These are phyloP conservation scores for Sporothrix pallida DNA, from an alignment of 2,329 filamentous ascomycete species.

Conservation along the genomic window DNA sequence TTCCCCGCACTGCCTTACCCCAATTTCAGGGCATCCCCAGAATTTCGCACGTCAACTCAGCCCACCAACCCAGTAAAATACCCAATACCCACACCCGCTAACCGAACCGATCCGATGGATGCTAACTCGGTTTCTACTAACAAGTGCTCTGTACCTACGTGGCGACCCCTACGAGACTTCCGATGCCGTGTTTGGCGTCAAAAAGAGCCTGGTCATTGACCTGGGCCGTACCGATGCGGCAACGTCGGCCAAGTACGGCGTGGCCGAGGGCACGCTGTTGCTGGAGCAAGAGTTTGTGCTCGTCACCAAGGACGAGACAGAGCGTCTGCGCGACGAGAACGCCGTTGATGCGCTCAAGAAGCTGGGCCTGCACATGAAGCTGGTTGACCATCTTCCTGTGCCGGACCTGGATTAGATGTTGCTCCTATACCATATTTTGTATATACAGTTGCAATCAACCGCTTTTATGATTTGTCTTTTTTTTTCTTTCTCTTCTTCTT, in stretches of 20 bases:
- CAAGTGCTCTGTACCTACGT: constrained; percentile 75
- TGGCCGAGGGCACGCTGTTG: constrained; percentile 66
- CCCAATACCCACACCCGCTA: constrained; percentile 5
- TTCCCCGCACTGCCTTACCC: constrained; percentile 16
- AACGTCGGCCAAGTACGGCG: constrained; percentile 65
- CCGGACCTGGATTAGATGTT: constrained; percentile 62
- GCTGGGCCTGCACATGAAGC: constrained; percentile 71
- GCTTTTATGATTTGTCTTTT: neutral
- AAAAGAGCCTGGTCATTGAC: constrained; percentile 77
- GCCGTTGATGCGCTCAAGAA: constrained; percentile 70
- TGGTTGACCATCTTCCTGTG: constrained; percentile 77
- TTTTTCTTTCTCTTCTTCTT: neutral
- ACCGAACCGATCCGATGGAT: constrained; percentile 23
- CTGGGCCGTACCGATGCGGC: constrained; percentile 57
- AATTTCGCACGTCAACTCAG: neutral
- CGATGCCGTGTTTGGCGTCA: constrained; percentile 87
- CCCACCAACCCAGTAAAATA: neutral
- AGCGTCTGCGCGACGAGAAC: constrained; percentile 65
- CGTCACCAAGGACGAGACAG: constrained; percentile 72
- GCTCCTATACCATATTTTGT: neutral
- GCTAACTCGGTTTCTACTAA: too few species aligned
- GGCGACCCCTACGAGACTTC: constrained; percentile 82
- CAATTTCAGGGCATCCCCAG: constrained; percentile 1
- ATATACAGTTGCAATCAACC: neutral
- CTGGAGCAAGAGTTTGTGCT: constrained; percentile 79